Percentiles rank a stretch among this genome's conserved stretches.
Conservation (phyloP, 352 stramenopile species). For the Globisporangium perplexum region DNA sequence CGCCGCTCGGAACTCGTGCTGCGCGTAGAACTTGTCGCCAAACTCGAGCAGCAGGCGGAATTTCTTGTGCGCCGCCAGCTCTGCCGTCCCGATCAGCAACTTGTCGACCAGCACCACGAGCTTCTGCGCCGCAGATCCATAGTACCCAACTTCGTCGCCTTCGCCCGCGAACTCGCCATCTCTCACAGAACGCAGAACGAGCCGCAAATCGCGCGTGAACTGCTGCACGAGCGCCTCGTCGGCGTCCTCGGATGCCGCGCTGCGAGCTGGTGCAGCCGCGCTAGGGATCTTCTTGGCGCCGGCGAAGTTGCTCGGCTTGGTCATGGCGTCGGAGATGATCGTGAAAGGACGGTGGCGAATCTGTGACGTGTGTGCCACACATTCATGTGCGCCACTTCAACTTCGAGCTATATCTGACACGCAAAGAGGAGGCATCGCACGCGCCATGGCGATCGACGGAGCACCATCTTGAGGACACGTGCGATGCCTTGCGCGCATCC, state of each 20-base stretch:
- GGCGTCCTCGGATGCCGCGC: slow-evolving; percentile 5
- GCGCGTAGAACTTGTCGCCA: slow-evolving; percentile 42
- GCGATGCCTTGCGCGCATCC: no score
- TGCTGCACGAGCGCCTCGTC: slow-evolving; percentile 35
- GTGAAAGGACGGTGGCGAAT: no score
- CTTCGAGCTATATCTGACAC: no score
- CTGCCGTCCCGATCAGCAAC: slow-evolving; percentile 24
- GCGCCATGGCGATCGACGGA: no score
- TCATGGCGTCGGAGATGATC: no score
- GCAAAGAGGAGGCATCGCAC: no score
- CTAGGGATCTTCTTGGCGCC: slow-evolving; percentile 12
- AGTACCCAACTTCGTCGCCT: slow-evolving; percentile 34
- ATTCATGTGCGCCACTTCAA: no score
- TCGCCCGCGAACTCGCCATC: slow-evolving; percentile 16
- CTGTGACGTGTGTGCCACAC: no score
- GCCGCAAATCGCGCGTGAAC: slow-evolving; percentile 43
- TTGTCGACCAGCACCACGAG: slow-evolving; percentile 26
- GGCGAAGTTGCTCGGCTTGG: no score
- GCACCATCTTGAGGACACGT: no score
- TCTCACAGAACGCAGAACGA: slow-evolving; percentile 26
- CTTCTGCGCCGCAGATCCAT: slow-evolving; percentile 32
- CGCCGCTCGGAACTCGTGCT: slow-evolving; percentile 40
- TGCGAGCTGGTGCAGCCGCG: background rate
- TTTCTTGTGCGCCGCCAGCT: slow-evolving; percentile 33
- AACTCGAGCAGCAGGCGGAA: slow-evolving; percentile 31